A percentile compares a stretch with the other conserved stretches of the same genome.
Evolutionary conservation across 257 asterid genomes (phyloP).

Genomic region (Salvia hispanica): DNA sequence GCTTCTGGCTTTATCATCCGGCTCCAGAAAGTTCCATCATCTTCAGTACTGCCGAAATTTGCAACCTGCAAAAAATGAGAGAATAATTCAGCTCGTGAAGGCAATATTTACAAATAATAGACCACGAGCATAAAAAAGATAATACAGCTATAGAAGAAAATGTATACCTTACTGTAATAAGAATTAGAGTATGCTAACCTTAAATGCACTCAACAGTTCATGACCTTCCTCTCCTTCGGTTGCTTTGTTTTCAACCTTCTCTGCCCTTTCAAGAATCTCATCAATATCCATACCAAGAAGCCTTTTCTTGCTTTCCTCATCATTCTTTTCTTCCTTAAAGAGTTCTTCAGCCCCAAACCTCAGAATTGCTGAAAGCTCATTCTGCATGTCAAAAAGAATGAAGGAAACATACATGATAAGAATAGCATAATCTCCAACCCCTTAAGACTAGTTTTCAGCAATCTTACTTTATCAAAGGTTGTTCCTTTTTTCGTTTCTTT

Average conservation of each 20-base stretch:
- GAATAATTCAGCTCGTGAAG: constrained; percentile 27
- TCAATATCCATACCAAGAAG: constrained; percentile 95
- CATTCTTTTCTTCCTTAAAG: constrained; percentile 89
- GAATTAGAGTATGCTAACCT: constrained; percentile 50
- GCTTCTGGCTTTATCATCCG: constrained; percentile 99
- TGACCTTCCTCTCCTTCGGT: constrained; percentile 72
- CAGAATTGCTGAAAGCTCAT: constrained; percentile 97
- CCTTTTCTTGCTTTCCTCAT: constrained; percentile 92
- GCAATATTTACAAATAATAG: constrained; percentile 6
- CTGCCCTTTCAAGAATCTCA: constrained; percentile 99
- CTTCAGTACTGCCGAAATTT: constrained; percentile 89
- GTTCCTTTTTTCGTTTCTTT: constrained; percentile 89
- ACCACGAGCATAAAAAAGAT: constrained; percentile 27
- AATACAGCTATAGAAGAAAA: constrained; percentile 14
- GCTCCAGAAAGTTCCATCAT: constrained; percentile 98
- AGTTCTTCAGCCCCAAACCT: constrained; percentile 99
- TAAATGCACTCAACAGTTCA: constrained; percentile 88
- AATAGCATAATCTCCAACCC: constrained; percentile 17
- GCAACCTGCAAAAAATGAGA: constrained; percentile 69
- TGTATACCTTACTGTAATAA: constrained; percentile 15
- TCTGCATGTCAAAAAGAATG: constrained; percentile 50
- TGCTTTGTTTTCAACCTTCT: constrained; percentile 90
- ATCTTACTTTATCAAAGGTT: constrained; percentile 84
- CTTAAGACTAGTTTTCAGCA: constrained; percentile 4
- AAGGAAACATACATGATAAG: not conserved